Percentiles rank a stretch among this genome's conserved stretches.
Conservation (phyloP, 495 filamentous ascomycete species). For the Trichodelitschia bisporula region DNA sequence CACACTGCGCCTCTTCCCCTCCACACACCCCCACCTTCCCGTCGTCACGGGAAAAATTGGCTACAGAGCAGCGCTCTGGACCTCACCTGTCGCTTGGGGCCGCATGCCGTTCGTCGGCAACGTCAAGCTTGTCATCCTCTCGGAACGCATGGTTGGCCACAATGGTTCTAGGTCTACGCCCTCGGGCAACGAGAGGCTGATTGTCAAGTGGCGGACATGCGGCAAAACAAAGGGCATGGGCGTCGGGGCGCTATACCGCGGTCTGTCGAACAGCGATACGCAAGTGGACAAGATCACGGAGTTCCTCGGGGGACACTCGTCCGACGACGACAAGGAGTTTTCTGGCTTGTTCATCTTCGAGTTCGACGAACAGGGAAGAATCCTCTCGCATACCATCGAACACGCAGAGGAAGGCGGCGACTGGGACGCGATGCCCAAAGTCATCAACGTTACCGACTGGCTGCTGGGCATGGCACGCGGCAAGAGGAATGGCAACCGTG, state of each 20-base stretch:
- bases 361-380: conserved; percentile 72
- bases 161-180: conserved; percentile 16
- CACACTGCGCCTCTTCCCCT: conserved; percentile 85
- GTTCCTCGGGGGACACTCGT: conserved; percentile 20
- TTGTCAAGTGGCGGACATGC: conserved; percentile 65
- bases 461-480: conserved; percentile 38
- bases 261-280: conserved; percentile 14
- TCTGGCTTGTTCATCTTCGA: conserved; percentile 81
- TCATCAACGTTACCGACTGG: conserved; percentile 78
- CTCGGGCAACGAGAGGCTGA: conserved; percentile 55
- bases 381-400: conserved; percentile 76
- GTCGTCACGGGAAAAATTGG: conserved; percentile 70
- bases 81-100: conserved; percentile 86
- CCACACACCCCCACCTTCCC: conserved; percentile 86
- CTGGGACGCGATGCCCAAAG: conserved; percentile 42
- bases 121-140: conserved; percentile 62
- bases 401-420: conserved; percentile 59
- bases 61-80: conserved; percentile 87
- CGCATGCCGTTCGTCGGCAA: conserved; percentile 72
- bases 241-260: conserved; percentile 9
- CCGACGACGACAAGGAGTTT: conserved; percentile 28
- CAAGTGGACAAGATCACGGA: conserved; percentile 25
- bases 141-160: conserved; percentile 57
- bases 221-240: conserved; percentile 15
- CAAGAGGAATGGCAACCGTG: conserved; percentile 20